Base-by-base conservation (phyloP, 805 yeast species). In the Scheffersomyces spartinae region DNA sequence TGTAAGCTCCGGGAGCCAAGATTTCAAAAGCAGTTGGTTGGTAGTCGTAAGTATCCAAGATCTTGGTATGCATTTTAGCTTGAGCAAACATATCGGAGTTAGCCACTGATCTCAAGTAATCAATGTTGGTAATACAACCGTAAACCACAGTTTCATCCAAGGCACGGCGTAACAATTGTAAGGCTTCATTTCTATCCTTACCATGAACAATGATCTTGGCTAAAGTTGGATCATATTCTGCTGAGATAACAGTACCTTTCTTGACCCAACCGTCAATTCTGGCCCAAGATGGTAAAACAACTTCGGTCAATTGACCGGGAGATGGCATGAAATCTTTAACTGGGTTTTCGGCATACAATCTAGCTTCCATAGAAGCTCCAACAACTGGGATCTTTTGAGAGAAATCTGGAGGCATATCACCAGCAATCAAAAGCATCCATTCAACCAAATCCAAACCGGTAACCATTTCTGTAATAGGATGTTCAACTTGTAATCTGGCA, bases 151-250 rank as follows among this genome's bases (percentile, higher is more conserved):
- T 88, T 55, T 85, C 93, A 46, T 76, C 65, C 36, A 88, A 61
- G 4, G 96, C 97, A 40, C 67, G 61, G 47, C 81, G 74, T 44
- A 91, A 65, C 44, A 82, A 78, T 31, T 47, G 47, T 35, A 91
- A 64, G 3, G 95, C 94, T 32, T 86, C 97, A 23, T 65, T 68
- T 52, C 98, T 74, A 49, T 83, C 86, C 30, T 66, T 71, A 22
- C 96, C 97, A 43, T 85, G 88, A 17, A 91, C 97, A 53, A 88
- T 88, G 40, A 91, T 86, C 57, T 88, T 88, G 23, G 97, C 97
- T 38, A 88, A 63, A 7, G 95, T 84, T 25, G 97, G 97, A 54
- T 86, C 98, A 51, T 84, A 88, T 52, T 91, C 96, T 13, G 95
- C 84, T 33, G 94, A 76, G 32, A 88, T 61, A 18, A 66, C 73